These are phyloP conservation scores for Phaffia rhodozyma DNA, from an alignment of 1,284 basidiomycete species.

Conservation along the genomic window DNA sequence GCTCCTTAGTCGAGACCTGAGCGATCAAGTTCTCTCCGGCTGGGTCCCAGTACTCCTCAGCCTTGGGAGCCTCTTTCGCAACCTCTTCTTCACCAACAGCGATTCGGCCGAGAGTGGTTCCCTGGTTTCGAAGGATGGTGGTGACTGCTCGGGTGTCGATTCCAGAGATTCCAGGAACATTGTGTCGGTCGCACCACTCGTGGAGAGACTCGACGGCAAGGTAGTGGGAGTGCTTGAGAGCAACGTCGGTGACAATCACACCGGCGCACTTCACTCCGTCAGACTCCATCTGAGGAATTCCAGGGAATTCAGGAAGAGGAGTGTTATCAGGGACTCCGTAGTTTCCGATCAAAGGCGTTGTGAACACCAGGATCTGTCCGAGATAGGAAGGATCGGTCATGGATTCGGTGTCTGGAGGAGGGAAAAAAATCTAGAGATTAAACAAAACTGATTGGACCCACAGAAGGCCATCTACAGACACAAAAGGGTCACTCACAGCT, in stretches of 20 bases:
- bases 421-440: background rate
- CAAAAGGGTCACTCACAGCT: slow-evolving; percentile 52
- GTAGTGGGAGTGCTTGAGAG: slow-evolving; percentile 90
- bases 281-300: slow-evolving; percentile 85
- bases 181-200: slow-evolving; percentile 83
- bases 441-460: background rate
- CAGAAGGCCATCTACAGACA: background rate
- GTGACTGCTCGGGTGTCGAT: slow-evolving; percentile 98
- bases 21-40: slow-evolving; percentile 84
- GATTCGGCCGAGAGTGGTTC: slow-evolving; percentile 87
- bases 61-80: slow-evolving; percentile 46
- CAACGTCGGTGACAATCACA: slow-evolving; percentile 87
- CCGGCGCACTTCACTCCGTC: slow-evolving; percentile 80
- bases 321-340: slow-evolving; percentile 89
- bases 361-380: slow-evolving; percentile 96
- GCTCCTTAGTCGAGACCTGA: slow-evolving; percentile 73
- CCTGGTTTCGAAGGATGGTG: slow-evolving; percentile 83
- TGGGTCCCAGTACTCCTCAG: slow-evolving; percentile 81
- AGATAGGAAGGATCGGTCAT: slow-evolving; percentile 99
- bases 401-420: slow-evolving; percentile 74
- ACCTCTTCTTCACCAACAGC: slow-evolving; percentile 66
- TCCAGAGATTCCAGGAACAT: slow-evolving; percentile 86
- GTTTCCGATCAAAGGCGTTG: slow-evolving; percentile 95
- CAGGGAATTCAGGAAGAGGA: slow-evolving; percentile 62
- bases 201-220: slow-evolving; percentile 84